Evolutionary conservation across 148 eudicot species (phyloP), one percentile per base, ranked within the genome.

Genomic region (Suaeda aralocaspica): DNA sequence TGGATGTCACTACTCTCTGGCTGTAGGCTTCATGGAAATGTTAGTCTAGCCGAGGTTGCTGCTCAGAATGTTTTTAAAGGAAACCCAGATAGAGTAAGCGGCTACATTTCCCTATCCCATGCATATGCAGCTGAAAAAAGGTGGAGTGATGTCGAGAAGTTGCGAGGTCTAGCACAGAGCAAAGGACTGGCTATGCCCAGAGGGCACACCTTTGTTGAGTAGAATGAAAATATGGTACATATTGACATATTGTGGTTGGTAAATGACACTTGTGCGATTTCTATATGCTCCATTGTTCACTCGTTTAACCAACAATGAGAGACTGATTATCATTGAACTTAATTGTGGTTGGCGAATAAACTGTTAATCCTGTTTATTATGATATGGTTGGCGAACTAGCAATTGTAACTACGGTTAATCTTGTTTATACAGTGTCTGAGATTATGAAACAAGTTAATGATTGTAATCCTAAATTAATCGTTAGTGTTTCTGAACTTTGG

Each of bases 351-450:
- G n/a, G n/a, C n/a, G n/a, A n/a, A n/a, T n/a, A n/a, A n/a, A n/a
- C n/a, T n/a, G n/a, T n/a, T n/a, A n/a, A n/a, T n/a, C n/a, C n/a
- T n/a, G n/a, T n/a, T n/a, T n/a, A n/a, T n/a, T n/a, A n/a, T n/a
- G n/a, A n/a, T n/a, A n/a, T n/a, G n/a, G n/a, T n/a, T n/a, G n/a
- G n/a, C n/a, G n/a, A n/a, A n/a, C n/a, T n/a, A n/a, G n/a, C n/a
- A n/a, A n/a, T n/a, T n/a, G n/a, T n/a, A n/a, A 79, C 87, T 46
- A 89, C 96, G 19, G 87, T 75, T 1, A 89, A 87, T 66, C 92
- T 92, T 15, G 0, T 60, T 1, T 85, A 87, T 59, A 87, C 92
- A 0, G 80, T 78, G n/a, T 19, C 73, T 15, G 96, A 89, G 65
- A 65, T 89, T 18, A 67, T 76, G 14, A 89, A 87, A 69, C 96